Base-by-base conservation (phyloP, 768 basidiomycete species). In the Pulveroboletus ravenelii region DNA sequence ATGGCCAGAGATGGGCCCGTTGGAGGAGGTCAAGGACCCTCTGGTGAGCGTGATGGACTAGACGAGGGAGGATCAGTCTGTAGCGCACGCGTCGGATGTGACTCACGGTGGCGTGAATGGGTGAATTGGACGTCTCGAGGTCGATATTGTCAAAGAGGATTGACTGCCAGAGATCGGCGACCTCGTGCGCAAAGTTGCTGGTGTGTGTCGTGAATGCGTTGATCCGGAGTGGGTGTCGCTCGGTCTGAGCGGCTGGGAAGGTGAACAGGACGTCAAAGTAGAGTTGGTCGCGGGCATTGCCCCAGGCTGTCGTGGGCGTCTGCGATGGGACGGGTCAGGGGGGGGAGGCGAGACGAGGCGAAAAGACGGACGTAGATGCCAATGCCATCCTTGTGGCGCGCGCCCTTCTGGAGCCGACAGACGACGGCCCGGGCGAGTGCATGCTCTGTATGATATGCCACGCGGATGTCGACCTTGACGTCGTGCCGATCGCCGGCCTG, bases 1-100 rank as follows among this genome's bases (percentile, higher is more conserved):
- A n/a, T 63, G 62, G 18, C 77, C 76, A 3, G 15, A 20, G 51
- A 78, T 74, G 1, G 54, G 41, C 2, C 62, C 64, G 20, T 78
- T 74, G 9, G 52, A 60, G 25, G 75, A 62, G 3, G 29, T 51
- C 29, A 73, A 17, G 2, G 43, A 32, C 0, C 58, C 64, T 15
- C 41, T 37, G 1, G 59, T 47, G 5, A 65, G 58, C 14, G 63
- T 56, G 14, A 74, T 38, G 7, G 71, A 65, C 75, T 77, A 6
- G 15, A 15, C 13, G 18, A 41, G 3, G 13, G 20, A n/a, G 1
- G 13, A 36, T 27, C 15, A 53, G 31, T 23, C 20, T 23, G 20
- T 23, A 4, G 20, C 20, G 20, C 20, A 4, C 20, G 20, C 20
- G 20, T 23, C 20, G 4, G 20, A 23, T 4, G 20, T 23, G 20